Evolutionary conservation across 139 green algal species (phyloP).

Genomic region (Ulvella scutata): DNA sequence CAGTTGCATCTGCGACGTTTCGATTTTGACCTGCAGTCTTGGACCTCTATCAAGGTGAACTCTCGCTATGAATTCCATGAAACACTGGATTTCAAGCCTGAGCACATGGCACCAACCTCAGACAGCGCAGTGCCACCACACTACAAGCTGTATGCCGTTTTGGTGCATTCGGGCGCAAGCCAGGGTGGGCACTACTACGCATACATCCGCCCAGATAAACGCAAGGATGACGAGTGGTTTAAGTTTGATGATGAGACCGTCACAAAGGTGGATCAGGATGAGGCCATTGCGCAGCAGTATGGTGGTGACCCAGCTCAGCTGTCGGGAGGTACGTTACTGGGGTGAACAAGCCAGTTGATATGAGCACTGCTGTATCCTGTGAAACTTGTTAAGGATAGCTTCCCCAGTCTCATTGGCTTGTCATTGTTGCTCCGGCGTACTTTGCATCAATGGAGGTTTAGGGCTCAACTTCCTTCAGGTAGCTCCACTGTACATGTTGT

Average conservation of each 20-base stretch:
- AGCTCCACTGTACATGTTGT: too few species aligned
- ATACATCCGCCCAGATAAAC: constrained; percentile 50
- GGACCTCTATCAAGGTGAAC: constrained; percentile 87
- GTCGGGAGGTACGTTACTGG: too few species aligned
- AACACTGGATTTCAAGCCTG: constrained; percentile 3
- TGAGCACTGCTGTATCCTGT: too few species aligned
- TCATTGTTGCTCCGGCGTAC: too few species aligned
- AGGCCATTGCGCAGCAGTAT: constrained; percentile 82
- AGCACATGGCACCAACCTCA: constrained; percentile 30
- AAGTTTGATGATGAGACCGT: constrained; percentile 96
- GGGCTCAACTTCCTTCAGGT: too few species aligned
- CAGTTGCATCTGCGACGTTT: constrained; percentile 97
- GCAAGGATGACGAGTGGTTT: constrained; percentile 63
- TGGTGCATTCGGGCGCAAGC: constrained; percentile 89
- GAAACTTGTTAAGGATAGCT: too few species aligned
- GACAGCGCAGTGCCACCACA: constrained; percentile 60
- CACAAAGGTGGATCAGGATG: constrained; percentile 41
- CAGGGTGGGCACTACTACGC: constrained; percentile 95
- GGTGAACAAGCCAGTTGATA: too few species aligned
- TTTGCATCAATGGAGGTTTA: too few species aligned
- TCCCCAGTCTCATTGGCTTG: too few species aligned
- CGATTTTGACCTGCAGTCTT: constrained; percentile 85
- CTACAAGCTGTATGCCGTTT: constrained; percentile 75
- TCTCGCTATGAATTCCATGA: constrained; percentile 87
- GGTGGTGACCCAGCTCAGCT: constrained; percentile 49